Conservation (phyloP, 83 land plant species). For the Picea engelmannii region DNA sequence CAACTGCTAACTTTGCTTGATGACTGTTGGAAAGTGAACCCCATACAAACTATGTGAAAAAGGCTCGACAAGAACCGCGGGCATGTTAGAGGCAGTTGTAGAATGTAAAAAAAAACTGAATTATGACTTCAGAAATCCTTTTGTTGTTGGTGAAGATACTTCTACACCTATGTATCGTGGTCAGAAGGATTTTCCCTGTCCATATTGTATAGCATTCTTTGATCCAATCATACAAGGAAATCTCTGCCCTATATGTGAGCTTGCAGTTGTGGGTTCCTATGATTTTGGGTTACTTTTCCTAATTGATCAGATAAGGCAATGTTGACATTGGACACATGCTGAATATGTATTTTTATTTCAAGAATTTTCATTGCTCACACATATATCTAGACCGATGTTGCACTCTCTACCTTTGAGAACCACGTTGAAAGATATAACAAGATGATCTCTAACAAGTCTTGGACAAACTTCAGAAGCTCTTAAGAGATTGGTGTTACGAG, state of each 20-base stretch:
- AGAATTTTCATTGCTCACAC: no score
- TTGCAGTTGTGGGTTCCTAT: conserved; percentile 65
- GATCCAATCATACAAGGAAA: conserved; percentile 33
- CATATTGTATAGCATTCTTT: conserved; percentile 44
- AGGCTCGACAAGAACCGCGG: conserved; percentile 55
- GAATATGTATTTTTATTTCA: no score
- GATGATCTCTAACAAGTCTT: no score
- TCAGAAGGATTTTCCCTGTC: conserved; percentile 40
- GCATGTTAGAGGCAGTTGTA: conserved; percentile 44
- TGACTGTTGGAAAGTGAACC: conserved; percentile 29
- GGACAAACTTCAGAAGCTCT: no score
- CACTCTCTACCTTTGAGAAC: no score
- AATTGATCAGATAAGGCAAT: no score
- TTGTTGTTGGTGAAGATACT: conserved; percentile 47
- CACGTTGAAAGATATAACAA: no score
- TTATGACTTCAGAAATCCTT: background rate
- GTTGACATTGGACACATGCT: no score
- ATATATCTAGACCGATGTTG: no score
- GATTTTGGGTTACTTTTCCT: background rate
- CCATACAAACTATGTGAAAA: conserved; percentile 33
- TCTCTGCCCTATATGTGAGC: conserved; percentile 40
- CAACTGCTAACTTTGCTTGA: no score
- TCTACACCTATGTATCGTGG: conserved; percentile 46
- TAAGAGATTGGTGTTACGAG: no score
- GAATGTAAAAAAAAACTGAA: no score